Evolutionary conservation across 441 rosid genomes (phyloP), one percentile per base, ranked within the genome.

Genomic region (Omphalea diandra): DNA sequence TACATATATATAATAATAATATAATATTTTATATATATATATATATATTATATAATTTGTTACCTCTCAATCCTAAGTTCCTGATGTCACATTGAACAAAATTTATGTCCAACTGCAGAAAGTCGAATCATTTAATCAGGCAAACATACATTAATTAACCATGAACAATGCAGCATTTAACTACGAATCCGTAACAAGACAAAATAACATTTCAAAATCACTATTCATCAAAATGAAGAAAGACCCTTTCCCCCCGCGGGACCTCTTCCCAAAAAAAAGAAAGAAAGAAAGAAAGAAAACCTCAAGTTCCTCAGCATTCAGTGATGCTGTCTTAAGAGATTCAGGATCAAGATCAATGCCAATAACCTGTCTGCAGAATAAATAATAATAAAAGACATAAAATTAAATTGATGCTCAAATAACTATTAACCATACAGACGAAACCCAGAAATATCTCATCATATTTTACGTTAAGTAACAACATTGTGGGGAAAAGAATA

Each of bases 271-370:
- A n/a, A n/a, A n/a, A n/a, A n/a, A n/a, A n/a, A n/a, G n/a, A n/a
- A n/a, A n/a, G n/a, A n/a, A n/a, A n/a, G n/a, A n/a, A n/a, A 75
- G 69, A 56, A 6, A 7, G 7, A 63, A 22, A 62, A 92, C 94
- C 98, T 90, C 94, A 67, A 92, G 92, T 53, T 89, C 94, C 80
- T 83, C 93, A 0, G 96, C 96, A 75, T 94, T 94, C 40, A 52
- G 71, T 57, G 88, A 63, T 38, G 99, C 99, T 64, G 79, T 76
- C 77, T 88, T 92, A 43, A 94, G 92, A 75, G 93, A 89, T 17
- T 90, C 67, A 4, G 91, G 52, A 77, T 94, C 99, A 40, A 94
- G 73, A 76, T 94, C 98, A 60, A 90, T 77, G 71, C 93, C 97
- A 49, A 90, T 65, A 38, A 94, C 97, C 77, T 74, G 89, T 68